A percentile compares a stretch with the other conserved stretches of the same genome.
Conservation (phyloP, 2,329 filamentous ascomycete genomes). For the Fusarium decemcellulare region DNA sequence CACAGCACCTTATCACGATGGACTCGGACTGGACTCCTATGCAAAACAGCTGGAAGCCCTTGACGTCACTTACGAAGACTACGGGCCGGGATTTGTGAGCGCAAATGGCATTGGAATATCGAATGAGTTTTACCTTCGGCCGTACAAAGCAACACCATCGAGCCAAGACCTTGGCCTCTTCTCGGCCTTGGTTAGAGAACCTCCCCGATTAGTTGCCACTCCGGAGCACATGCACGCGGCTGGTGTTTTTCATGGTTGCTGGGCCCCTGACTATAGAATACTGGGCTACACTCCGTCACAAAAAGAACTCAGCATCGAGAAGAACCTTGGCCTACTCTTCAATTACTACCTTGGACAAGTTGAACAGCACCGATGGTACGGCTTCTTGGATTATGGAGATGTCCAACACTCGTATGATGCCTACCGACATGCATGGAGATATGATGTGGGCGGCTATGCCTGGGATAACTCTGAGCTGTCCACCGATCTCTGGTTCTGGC, state of each 20-base stretch:
- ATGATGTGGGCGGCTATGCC: slow-evolving; percentile 74
- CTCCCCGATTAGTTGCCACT: slow-evolving; percentile 64
- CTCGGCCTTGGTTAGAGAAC: slow-evolving; percentile 53
- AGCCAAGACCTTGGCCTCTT: slow-evolving; percentile 57
- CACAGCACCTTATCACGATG: slow-evolving; percentile 69
- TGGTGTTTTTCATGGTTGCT: slow-evolving; percentile 31
- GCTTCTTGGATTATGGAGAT: slow-evolving; percentile 74
- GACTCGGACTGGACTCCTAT: slow-evolving; percentile 68
- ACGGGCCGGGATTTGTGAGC: slow-evolving; percentile 67
- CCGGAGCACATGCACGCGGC: slow-evolving; percentile 58
- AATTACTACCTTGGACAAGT: slow-evolving; percentile 69
- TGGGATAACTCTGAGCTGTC: slow-evolving; percentile 77
- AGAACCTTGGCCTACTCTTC: slow-evolving; percentile 67
- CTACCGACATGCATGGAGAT: slow-evolving; percentile 72
- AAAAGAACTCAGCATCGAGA: slow-evolving; percentile 60
- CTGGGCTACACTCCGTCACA: slow-evolving; percentile 26
- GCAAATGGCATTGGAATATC: slow-evolving; percentile 71
- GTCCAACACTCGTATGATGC: slow-evolving; percentile 73
- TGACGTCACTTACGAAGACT: slow-evolving; percentile 75
- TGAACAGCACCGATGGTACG: slow-evolving; percentile 71
- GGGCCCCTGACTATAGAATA: slow-evolving; percentile 20
- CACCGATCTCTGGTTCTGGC: slow-evolving; percentile 74
- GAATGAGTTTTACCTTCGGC: slow-evolving; percentile 65
- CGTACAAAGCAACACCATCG: slow-evolving; percentile 64
- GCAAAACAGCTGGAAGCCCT: slow-evolving; percentile 71